Conservation (phyloP, 805 yeast species). For the Zygosaccharomyces siamensis region DNA sequence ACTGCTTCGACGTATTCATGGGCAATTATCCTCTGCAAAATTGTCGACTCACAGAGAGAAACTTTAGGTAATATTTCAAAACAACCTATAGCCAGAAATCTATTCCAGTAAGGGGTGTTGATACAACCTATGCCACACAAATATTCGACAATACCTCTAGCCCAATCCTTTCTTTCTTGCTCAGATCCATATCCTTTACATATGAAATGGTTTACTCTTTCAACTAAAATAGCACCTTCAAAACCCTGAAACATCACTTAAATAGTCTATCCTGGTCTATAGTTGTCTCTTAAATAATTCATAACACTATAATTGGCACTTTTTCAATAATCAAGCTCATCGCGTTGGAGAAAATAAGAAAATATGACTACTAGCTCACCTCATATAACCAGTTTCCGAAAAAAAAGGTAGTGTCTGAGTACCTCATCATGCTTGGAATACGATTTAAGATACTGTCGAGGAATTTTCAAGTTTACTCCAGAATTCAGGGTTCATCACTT, state of each 20-base stretch:
- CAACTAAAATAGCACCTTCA: slow-evolving; percentile 16
- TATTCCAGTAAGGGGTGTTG: slow-evolving; percentile 18
- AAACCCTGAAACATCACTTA: slow-evolving; percentile 8
- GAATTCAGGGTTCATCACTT: slow-evolving; percentile 15
- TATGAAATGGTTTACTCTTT: slow-evolving; percentile 18
- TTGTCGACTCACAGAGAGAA: not conserved
- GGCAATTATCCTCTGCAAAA: slow-evolving; percentile 14
- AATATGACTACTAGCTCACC: slow-evolving; percentile 7
- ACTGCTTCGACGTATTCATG: slow-evolving; percentile 27
- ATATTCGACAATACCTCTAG: slow-evolving; percentile 15
- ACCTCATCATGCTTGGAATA: not conserved
- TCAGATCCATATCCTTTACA: slow-evolving; percentile 4
- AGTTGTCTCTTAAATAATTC: not conserved
- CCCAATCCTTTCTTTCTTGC: slow-evolving; percentile 12
- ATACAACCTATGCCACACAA: slow-evolving; percentile 11
- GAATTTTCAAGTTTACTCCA: slow-evolving; percentile 5
- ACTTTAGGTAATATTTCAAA: slow-evolving; percentile 3
- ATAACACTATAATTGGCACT: not conserved
- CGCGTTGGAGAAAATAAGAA: not conserved
- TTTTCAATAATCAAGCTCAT: not conserved
- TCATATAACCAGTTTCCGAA: slow-evolving; percentile 1
- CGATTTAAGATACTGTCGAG: not conserved
- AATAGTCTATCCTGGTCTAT: not conserved
- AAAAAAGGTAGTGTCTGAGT: not conserved
- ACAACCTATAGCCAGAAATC: slow-evolving; percentile 9